Evolutionary conservation across 345 rosid species (phyloP).

Genomic region (Camelina hispida): DNA sequence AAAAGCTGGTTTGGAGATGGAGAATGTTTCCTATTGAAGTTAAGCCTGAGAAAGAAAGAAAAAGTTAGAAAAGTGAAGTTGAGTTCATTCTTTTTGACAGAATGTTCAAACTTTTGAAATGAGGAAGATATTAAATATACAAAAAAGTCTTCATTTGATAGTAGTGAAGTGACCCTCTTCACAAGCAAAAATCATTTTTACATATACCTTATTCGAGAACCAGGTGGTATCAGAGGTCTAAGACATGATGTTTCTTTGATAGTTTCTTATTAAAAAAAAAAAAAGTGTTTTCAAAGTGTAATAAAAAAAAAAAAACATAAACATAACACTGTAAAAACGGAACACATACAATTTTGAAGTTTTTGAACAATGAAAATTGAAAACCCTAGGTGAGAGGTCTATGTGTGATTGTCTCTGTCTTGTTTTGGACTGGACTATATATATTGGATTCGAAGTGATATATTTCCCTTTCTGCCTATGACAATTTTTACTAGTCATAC

Average conservation of each 20-base stretch:
- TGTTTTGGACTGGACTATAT: conserved; percentile 22
- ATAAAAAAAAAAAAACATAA: background rate
- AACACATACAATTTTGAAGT: background rate
- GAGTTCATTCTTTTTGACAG: conserved; percentile 37
- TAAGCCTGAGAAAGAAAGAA: conserved; percentile 25
- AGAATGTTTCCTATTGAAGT: conserved; percentile 47
- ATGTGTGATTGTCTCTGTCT: conserved; percentile 28
- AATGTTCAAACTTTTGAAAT: conserved; percentile 35
- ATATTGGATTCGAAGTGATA: background rate
- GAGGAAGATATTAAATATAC: conserved; percentile 11
- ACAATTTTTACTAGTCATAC: conserved; percentile 36
- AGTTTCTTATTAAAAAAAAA: background rate
- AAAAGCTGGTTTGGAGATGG: conserved; percentile 40
- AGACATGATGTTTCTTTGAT: background rate
- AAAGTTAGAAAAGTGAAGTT: conserved; percentile 25
- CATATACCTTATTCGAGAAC: background rate
- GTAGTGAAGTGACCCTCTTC: conserved; percentile 37
- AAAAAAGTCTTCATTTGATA: conserved; percentile 30
- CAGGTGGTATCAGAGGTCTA: conserved; percentile 4
- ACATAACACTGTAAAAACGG: background rate
- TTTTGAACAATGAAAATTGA: conserved; percentile 15
- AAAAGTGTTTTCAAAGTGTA: too few species aligned
- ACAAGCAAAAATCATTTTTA: conserved; percentile 31
- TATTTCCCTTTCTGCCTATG: conserved; percentile 17
- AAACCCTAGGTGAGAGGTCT: background rate